Base-by-base conservation (phyloP, 371 early-diverging fungal species). In the Dichotomocladium elegans region DNA sequence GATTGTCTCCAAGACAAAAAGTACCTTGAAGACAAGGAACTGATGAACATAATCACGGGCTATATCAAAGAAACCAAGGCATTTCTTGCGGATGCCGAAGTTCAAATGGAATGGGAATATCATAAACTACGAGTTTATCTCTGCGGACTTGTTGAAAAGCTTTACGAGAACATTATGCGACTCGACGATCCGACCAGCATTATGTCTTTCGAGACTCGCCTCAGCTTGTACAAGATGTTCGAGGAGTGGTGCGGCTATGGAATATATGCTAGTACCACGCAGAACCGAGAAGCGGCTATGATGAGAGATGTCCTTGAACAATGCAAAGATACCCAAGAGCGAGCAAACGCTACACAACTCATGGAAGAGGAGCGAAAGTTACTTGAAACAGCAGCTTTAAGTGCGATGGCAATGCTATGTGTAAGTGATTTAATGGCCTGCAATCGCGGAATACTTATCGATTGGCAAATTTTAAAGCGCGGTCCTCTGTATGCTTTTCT, bases 221-320 rank as follows among this genome's bases (percentile, higher is more conserved):
- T 85, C 6, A 79, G 79, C 7, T 49, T 94, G 21, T 96, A 93
- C 69, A 79, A 80, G 53, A 77, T 94, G 58, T 87, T 95, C 73
- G 95, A 94, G 63, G 80, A 87, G 41, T 98, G 98, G 98, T 91
- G 95, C 65, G 92, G 96, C 2, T 85, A 89, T 59, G 95, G 96
- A 1, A 70, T 68, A 30, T 76, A 78, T 33, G 77, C 88, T 0
- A 72, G 70, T n/a, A 35, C 58, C 1, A 81, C 84, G 8, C 73
- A 86, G 1, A 90, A 89, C 3, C 66, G 85, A 0, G 93, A 95
- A 57, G 80, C 78, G 3, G 82, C 80, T 35, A 87, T 92, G 83
- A 87, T 93, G 58, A 61, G 77, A 4, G 66, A 75, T 41, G 86
- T 88, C 0, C 64, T 94, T 47, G 93, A 93, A 27, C 82, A 83